These are phyloP conservation scores for Fraxinus latifolia DNA, from an alignment of 305 asterid genomes.

Conservation along the genomic window DNA sequence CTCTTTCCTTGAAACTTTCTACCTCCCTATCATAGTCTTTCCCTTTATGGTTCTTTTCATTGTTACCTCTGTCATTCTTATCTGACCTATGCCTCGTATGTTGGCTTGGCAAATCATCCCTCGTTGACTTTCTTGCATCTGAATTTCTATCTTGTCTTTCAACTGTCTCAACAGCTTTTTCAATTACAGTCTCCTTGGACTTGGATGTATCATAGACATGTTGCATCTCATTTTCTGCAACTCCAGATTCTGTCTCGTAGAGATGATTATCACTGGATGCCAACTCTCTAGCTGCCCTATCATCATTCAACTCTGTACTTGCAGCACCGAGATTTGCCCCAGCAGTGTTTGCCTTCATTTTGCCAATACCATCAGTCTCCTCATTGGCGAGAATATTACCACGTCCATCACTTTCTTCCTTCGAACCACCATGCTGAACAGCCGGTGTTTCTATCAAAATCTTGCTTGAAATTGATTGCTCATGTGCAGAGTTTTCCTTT, in stretches of 20 bases:
- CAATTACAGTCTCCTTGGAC: conserved; percentile 27
- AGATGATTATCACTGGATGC: conserved; percentile 26
- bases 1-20: conserved; percentile 45
- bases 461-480: conserved; percentile 38
- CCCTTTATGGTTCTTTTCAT: conserved; percentile 32
- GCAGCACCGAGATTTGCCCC: conserved; percentile 21
- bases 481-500: conserved; percentile 32
- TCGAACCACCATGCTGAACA: conserved; percentile 42
- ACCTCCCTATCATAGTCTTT: conserved; percentile 40
- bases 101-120: conserved; percentile 35
- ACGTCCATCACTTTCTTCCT: conserved; percentile 37
- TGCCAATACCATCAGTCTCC: conserved; percentile 32
- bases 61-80: conserved; percentile 49
- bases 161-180: conserved; percentile 33
- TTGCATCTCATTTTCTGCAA: conserved; percentile 33
- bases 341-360: conserved; percentile 27
- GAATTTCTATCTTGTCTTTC: conserved; percentile 43
- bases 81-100: conserved; percentile 39
- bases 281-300: conserved; percentile 29
- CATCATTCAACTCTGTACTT: conserved; percentile 29
- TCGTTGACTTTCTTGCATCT: conserved; percentile 34
- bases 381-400: conserved; percentile 23
- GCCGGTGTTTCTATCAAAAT: conserved; percentile 30
- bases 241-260: conserved; percentile 33
- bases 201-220: conserved; percentile 29